Evolutionary conservation across 371 early-diverging fungal genomes (phyloP).

Genomic region (Mortierella sp.): DNA sequence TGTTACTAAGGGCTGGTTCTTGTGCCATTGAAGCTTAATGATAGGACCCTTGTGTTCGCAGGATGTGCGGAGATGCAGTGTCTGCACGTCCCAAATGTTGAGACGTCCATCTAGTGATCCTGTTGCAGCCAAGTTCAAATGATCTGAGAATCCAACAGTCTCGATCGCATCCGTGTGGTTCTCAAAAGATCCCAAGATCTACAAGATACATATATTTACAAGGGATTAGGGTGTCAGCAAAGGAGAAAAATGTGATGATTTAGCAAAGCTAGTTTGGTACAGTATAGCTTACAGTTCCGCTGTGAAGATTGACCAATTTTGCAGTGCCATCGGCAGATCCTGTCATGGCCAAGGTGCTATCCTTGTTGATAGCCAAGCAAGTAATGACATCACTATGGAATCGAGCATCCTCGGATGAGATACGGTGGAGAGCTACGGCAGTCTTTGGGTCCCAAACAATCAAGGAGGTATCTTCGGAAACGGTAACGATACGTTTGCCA

Average conservation of each 20-base stretch:
- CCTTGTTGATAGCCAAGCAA: slow-evolving; percentile 78
- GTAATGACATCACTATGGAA: slow-evolving; percentile 91
- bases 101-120: slow-evolving; percentile 92
- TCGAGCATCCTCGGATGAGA: slow-evolving; percentile 83
- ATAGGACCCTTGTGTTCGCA: slow-evolving; percentile 87
- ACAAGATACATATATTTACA: slow-evolving; percentile 10
- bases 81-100: slow-evolving; percentile 89
- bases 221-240: not conserved
- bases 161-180: slow-evolving; percentile 85
- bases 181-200: slow-evolving; percentile 84
- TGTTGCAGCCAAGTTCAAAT: slow-evolving; percentile 82
- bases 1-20: slow-evolving; percentile 71
- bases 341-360: slow-evolving; percentile 83
- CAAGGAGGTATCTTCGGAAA: slow-evolving; percentile 86
- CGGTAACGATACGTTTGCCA: slow-evolving; percentile 90
- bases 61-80: slow-evolving; percentile 78
- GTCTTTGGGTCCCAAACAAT: slow-evolving; percentile 96
- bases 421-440: slow-evolving; percentile 71
- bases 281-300: slow-evolving; percentile 66
- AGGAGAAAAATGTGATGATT: not conserved
- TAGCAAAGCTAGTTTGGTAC: not conserved
- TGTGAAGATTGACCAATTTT: slow-evolving; percentile 79
- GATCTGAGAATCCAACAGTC: slow-evolving; percentile 79
- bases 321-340: slow-evolving; percentile 87
- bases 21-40: slow-evolving; percentile 80